Conservation (phyloP, 805 yeast species). For the Ogataea neopini region DNA sequence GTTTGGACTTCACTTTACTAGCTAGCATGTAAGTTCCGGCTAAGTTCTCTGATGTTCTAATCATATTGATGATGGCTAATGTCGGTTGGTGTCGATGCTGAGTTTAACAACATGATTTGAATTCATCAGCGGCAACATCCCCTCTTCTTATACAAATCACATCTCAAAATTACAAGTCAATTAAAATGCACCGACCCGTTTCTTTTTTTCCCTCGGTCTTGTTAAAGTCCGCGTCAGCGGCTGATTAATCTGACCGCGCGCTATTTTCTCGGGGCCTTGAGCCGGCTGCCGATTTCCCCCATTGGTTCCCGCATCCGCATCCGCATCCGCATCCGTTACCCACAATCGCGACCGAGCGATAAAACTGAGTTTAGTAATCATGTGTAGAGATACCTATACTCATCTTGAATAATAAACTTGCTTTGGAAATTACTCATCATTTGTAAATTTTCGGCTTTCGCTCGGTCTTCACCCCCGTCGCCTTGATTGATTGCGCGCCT, state of each 20-base stretch:
- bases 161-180: not conserved
- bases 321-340: no score
- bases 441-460: no score
- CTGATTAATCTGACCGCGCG: not conserved
- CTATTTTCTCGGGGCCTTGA: not conserved
- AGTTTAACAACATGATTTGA: no score
- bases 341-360: no score
- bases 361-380: no score
- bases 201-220: conserved; percentile 9
- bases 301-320: no score
- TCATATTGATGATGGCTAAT: not conserved
- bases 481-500: no score
- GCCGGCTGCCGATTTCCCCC: conserved; percentile 1
- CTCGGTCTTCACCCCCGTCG: no score
- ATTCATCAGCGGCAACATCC: not conserved
- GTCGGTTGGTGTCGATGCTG: no score
- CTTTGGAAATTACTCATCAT: no score
- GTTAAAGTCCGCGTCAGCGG: conserved; percentile 3
- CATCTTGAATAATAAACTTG: no score
- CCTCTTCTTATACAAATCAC: conserved; percentile 7
- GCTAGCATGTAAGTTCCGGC: conserved; percentile 63
- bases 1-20: conserved; percentile 61
- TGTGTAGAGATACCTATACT: no score
- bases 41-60: conserved; percentile 1
- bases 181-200: conserved; percentile 1